Evolutionary conservation across 148 eudicot genomes (phyloP), one percentile per base, ranked within the genome.

Genomic region (Cornus florida): DNA sequence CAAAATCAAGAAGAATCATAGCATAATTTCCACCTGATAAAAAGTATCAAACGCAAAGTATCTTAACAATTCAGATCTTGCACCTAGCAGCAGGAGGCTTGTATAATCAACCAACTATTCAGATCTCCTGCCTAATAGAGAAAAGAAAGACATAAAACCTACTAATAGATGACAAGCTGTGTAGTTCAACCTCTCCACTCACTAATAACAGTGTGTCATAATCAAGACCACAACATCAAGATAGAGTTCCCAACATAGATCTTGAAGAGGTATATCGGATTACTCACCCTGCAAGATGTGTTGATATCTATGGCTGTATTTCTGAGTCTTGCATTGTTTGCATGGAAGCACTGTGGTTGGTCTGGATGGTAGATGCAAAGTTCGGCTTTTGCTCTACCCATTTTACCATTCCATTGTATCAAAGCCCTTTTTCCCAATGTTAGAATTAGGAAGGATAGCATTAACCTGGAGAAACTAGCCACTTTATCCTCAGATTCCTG

Each of bases 211-310:
- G 19, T 2, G 1, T 3, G 64, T 48, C 53, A 48, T 43, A 43
- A 6, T 43, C 8, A 6, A 43, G 48, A 43, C 8, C 48, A 43
- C 48, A 43, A 43, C 48, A 43, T 43, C 48, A 43, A 43, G 48
- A 43, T 6, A 6, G 48, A 8, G 48, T 43, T 4, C 1, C 48
- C 48, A 43, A 6, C 7, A 43, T 6, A 43, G 48, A 43, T 43
- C 8, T 43, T 43, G 48, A 0, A 3, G 48, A 43, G 48, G 48
- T 43, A 5, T 7, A 20, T 62, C 22, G 35, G 1, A 68, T 80
- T 87, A 87, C 87, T 87, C 85, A 74, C 80, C 87, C 31, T 85
- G 91, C 83, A 88, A 83, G 74, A 80, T n/a, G 86, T 86, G 66
- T 86, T 88, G 68, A 86, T 88, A 71, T 86, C 91, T 6, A 88